Evolutionary conservation across 148 eudicot species (phyloP), one percentile per base, ranked within the genome.

Genomic region (Rhododendron ovatum): DNA sequence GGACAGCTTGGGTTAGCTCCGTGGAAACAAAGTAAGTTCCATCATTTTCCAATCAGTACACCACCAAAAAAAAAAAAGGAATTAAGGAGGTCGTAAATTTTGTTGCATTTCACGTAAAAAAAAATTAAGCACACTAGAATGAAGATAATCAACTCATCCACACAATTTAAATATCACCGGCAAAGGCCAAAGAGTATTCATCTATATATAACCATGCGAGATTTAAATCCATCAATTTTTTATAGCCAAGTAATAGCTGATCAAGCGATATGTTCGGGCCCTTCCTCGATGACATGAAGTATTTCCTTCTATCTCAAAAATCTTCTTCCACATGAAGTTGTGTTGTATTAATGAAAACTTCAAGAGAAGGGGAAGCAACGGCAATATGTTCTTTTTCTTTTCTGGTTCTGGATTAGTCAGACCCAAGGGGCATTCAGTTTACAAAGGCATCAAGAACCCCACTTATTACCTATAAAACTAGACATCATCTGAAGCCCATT

Each of bases 1-100:
- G 65, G 39, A 86, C 86, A 53, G 65, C 37, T 50, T 33, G 15
- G 43, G 63, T 80, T 84, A 88, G 67, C 48, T 83, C 33, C 7
- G 43, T 20, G 59, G 41, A 55, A 75, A 28, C 41, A 4, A 53
- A 63, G 35, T 2, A 78, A 3, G 15, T 47, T n/a, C 15, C 59
- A 28, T 15, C 53, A 35, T 82, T 53, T 71, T 45, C 48, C 3
- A 4, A 86, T n/a, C 39, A 78, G 79, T 18, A 86, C 37, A 33
- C 28, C 10, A 26, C 73, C 14, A n/a, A n/a, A n/a, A 3, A 67
- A 11, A 67, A 26, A 67, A 67, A 37, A 67, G 24, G 75, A 7
- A n/a, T 73, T 61, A 33, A 9, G 59, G 79, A 35, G 26, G 33
- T 1, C 20, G 47, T 5, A 63, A 41, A 47, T 80, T 80, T 47